A percentile compares a stretch with the other conserved stretches of the same genome.
Conservation (phyloP, 805 yeast genomes). For the Schwanniomyces occidentalis region DNA sequence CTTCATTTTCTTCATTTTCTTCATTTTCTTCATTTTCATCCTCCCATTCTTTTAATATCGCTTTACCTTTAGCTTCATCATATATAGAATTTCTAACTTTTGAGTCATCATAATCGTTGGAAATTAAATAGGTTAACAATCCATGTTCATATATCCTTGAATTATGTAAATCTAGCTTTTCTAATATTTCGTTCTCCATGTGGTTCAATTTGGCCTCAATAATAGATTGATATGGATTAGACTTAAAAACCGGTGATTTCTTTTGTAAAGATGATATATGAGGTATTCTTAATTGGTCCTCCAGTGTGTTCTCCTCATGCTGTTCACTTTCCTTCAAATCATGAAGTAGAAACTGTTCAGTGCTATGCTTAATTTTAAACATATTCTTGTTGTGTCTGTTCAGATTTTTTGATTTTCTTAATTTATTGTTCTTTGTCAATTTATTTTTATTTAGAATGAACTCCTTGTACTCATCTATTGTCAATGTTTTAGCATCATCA, state of each 20-base stretch:
- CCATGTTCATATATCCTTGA: slow-evolving; percentile 19
- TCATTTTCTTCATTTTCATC: not conserved
- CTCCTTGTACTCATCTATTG: slow-evolving; percentile 2
- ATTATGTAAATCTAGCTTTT: slow-evolving; percentile 12
- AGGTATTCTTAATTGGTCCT: slow-evolving; percentile 2
- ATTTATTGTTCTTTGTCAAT: slow-evolving; percentile 4
- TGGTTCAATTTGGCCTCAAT: slow-evolving; percentile 4
- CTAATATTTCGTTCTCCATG: slow-evolving; percentile 11
- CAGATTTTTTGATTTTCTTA: slow-evolving; percentile 7
- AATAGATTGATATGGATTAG: not conserved
- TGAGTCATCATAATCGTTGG: slow-evolving; percentile 8
- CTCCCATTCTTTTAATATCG: slow-evolving; percentile 4
- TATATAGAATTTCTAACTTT: slow-evolving; percentile 9
- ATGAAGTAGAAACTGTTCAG: slow-evolving; percentile 1
- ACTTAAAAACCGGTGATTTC: not conserved
- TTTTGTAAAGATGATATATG: slow-evolving; percentile 6
- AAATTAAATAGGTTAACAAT: slow-evolving; percentile 16
- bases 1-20: slow-evolving; percentile 1
- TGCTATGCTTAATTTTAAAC: not conserved
- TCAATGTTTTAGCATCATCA: slow-evolving; percentile 1
- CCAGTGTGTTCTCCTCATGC: too few relatives aligned
- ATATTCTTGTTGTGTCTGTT: too few relatives aligned
- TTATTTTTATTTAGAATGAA: slow-evolving; percentile 5
- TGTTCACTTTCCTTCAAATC: not conserved
- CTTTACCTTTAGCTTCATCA: slow-evolving; percentile 7